Percentiles rank a stretch among this genome's conserved stretches.
phyloP scores from a whole-genome alignment of 371 early-diverging fungal genomes.

The Chytridium lagenaria region DNA sequence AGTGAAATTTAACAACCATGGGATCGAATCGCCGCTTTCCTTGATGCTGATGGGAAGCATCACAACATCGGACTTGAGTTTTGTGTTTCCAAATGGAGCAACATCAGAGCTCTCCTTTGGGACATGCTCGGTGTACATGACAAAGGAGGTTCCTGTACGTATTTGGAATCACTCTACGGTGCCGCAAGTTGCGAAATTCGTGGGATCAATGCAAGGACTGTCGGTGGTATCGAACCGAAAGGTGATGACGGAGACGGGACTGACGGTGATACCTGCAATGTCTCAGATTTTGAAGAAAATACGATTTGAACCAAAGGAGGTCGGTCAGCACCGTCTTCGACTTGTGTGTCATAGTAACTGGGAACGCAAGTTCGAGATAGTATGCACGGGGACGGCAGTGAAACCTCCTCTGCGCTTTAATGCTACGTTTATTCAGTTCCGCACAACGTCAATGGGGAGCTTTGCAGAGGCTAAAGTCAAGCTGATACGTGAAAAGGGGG shows the following conservation, averaged over 20 bases:
- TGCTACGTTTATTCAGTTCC: slow-evolving; percentile 26
- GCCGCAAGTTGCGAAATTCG: slow-evolving; percentile 38
- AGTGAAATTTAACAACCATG: slow-evolving; percentile 38
- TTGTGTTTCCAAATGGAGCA: slow-evolving; percentile 20
- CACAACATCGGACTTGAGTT: slow-evolving; percentile 37
- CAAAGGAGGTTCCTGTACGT: slow-evolving; percentile 31
- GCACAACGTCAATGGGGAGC: slow-evolving; percentile 30
- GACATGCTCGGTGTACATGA: slow-evolving; percentile 26
- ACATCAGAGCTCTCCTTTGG: slow-evolving; percentile 30
- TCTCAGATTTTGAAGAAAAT: slow-evolving; percentile 21
- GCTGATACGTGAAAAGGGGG: slow-evolving; percentile 17
- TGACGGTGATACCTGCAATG: slow-evolving; percentile 25
- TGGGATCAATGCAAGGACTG: slow-evolving; percentile 14
- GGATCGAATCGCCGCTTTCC: slow-evolving; percentile 33
- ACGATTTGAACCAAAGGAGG: slow-evolving; percentile 38
- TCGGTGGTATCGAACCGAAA: slow-evolving; percentile 14
- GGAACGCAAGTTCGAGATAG: slow-evolving; percentile 40
- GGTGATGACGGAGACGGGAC: slow-evolving; percentile 12
- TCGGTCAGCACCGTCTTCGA: slow-evolving; percentile 18
- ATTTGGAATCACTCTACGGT: slow-evolving; percentile 36
- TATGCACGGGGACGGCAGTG: slow-evolving; percentile 34
- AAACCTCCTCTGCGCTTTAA: slow-evolving; percentile 27
- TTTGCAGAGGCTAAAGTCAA: slow-evolving; percentile 9
- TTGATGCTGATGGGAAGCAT: slow-evolving; percentile 25
- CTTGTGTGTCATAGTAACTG: slow-evolving; percentile 41